Conservation (phyloP, 345 rosid genomes). For the Moricandia moricandioides region DNA sequence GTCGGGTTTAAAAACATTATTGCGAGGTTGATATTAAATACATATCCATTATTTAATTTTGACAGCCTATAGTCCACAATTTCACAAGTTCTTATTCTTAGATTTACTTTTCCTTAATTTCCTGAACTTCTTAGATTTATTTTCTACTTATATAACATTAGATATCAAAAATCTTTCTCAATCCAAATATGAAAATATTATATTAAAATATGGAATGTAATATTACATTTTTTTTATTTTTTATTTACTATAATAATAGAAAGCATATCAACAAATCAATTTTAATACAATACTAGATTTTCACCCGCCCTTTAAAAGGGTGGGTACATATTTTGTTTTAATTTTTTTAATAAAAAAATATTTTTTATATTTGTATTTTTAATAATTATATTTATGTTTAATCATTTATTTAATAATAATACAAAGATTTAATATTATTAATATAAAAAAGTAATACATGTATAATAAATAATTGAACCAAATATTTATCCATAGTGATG, state of each 20-base stretch:
- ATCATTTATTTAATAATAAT: no score
- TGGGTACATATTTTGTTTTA: no score
- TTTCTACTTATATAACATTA: neutral
- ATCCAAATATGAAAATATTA: neutral
- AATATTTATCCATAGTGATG: no score
- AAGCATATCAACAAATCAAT: neutral
- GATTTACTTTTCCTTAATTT: neutral
- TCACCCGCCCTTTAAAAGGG: no score
- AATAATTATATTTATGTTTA: no score
- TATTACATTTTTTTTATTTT: neutral
- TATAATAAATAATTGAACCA: no score
- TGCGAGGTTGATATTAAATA: neutral
- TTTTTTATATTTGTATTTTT: no score
- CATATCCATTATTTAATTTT: neutral
- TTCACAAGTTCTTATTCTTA: neutral
- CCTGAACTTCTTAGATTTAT: neutral
- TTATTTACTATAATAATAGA: neutral
- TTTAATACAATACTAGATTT: neutral
- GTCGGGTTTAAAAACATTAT: no score
- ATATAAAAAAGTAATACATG: no score
- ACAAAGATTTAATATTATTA: no score
- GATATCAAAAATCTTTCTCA: neutral
- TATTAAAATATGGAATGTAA: neutral
- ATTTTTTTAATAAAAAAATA: no score
- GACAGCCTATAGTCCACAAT: neutral